These are phyloP conservation scores for Penicillium griseofulvum DNA, from an alignment of 2,329 filamentous ascomycete genomes.

Conservation along the genomic window DNA sequence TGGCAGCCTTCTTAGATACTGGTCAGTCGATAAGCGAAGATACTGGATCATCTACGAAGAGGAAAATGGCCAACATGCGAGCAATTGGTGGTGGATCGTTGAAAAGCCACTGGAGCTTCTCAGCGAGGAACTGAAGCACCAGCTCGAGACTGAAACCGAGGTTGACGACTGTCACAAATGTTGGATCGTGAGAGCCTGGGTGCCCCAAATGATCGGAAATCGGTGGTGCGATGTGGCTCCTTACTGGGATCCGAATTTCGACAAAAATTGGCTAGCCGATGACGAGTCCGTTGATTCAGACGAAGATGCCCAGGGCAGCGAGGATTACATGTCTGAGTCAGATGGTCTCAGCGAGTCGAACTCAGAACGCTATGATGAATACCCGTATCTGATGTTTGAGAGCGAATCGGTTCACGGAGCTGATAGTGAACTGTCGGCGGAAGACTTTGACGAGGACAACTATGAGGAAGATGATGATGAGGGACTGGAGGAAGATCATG, in stretches of 20 bases:
- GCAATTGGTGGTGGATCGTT: constrained; percentile 8
- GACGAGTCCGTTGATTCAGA: constrained; percentile 8
- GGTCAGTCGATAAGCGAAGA: constrained; percentile 9
- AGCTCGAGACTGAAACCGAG: background rate
- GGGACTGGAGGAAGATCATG: constrained; percentile 6
- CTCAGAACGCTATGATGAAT: background rate
- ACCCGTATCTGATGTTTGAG: background rate
- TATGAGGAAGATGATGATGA: constrained; percentile 7
- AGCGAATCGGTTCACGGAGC: background rate
- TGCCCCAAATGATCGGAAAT: background rate
- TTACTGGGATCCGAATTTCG: constrained; percentile 12
- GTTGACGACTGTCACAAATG: constrained; percentile 6
- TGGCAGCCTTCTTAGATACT: constrained; percentile 3
- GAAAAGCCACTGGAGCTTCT: constrained; percentile 12
- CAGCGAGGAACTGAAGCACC: background rate
- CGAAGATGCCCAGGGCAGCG: background rate
- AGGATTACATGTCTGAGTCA: background rate
- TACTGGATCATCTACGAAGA: constrained; percentile 7
- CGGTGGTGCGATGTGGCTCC: background rate
- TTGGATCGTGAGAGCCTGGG: constrained; percentile 8
- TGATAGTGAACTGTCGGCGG: background rate
- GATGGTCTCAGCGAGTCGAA: background rate
- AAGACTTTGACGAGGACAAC: background rate
- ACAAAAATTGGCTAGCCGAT: constrained; percentile 7
- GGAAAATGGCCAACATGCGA: background rate